Base-by-base conservation (phyloP, 139 green algal genomes). In the Chlamydomonas incerta region DNA sequence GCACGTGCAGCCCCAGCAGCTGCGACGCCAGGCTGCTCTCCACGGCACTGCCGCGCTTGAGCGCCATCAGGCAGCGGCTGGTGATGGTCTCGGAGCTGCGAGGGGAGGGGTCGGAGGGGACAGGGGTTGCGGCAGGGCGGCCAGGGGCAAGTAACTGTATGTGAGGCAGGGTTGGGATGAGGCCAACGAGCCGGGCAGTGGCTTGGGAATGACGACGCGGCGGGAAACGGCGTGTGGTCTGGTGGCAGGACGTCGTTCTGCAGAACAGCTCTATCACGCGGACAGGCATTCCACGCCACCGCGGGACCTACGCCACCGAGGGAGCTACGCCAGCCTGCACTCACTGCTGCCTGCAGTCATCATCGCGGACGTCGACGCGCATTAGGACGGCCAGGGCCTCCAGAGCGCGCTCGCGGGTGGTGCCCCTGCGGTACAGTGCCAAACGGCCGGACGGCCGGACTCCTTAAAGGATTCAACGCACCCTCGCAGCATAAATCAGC, bases 11-110 rank as follows among this genome's bases (percentile, higher is more conserved):
- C 3, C 85, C 90, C 35, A 96, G 65, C 1, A 87, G 89, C 34
- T 88, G 89, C 8, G 92, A 88, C n/a, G 92, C 91, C 28, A 94
- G 81, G 9, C 63, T 68, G 33, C 86, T 88, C 82, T 97, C 94
- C 31, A 63, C 31, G 23, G 88, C 66, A 4, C 86, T 81, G 29
- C 94, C 94, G 17, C 90, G 85, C 28, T 73, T 81, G 23, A 96
- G 57, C 6, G 80, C 87, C 33, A 46, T 46, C 71, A 95, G 72
- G 67, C 93, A 93, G 34, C 95, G 82, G 58, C 66, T 46, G 3
- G 72, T 90, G 23, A 96, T 65, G 5, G 92, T 96, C 28, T 90
- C 88, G 47, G 88, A 66, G 82, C 92, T 93, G 92, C 47, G 84
- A 50, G 20, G 33, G 1, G 3, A 17, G 5, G 67, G 18, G 13